Evolutionary conservation across 208 protist species (phyloP), one percentile per base, ranked within the genome.

Genomic region (Trypanosoma brucei): DNA sequence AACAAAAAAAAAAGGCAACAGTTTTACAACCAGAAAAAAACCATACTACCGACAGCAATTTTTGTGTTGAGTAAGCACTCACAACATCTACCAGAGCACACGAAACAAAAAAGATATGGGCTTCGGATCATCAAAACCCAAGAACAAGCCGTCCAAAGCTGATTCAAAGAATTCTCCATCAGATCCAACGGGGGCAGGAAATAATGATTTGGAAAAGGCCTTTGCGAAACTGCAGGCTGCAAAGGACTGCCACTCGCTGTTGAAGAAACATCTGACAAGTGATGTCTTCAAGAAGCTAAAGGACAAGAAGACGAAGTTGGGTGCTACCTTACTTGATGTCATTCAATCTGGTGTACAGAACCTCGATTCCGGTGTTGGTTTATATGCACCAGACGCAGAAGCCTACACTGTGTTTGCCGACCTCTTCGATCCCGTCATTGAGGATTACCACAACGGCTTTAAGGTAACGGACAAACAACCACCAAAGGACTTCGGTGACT

Each of bases 331-430:
- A 4, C 55, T 68, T 22, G 57, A 82, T 34, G 80, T 72, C 11
- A 79, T 84, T 35, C 77, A 81, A 59, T 82, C 78, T 35, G 74
- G 78, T 37, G 59, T 84, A 6, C 63, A 64, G 42, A 84, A 84
- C 71, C 56, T 70, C 2, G 78, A 79, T 55, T 72, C 71, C 59
- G 75, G 75, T 50, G 55, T 59, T 45, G 78, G 78, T 36, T 36
- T 81, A 30, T 78, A 76, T 49, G 78, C 78, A 1, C 75, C 75
- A 22, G 78, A 84, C 55, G 78, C 77, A 38, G 74, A 84, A 55
- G 74, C 70, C 30, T 84, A 82, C 66, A 69, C 31, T 30, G 34
- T 75, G 35, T 84, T 84, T 52, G 72, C 65, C 30, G 55, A 78
- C 5, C 70, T 82, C 11, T 83, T 84, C 33, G 61, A 84, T 50